Conservation (phyloP, 768 basidiomycete species). For the Leucosporidium scottii region DNA sequence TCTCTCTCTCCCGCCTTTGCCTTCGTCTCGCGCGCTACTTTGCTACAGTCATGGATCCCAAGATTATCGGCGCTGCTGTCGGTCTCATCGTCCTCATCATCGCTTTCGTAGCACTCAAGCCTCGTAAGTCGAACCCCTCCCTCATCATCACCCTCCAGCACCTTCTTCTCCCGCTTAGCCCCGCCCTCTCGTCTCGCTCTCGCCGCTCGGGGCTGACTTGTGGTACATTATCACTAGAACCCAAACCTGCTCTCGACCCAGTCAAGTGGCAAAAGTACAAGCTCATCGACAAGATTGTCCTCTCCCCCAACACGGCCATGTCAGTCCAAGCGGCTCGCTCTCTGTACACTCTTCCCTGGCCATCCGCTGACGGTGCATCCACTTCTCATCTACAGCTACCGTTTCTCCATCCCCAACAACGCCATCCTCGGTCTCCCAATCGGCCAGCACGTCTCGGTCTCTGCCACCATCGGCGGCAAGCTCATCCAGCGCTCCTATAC, state of each 20-base stretch:
- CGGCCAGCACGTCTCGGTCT: slow-evolving; percentile 90
- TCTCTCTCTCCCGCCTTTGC: neutral
- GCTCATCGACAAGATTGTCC: slow-evolving; percentile 66
- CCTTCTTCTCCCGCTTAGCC: neutral
- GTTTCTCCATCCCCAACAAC: slow-evolving; percentile 69
- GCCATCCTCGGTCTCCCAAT: slow-evolving; percentile 87
- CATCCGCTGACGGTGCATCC: neutral
- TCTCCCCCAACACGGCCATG: slow-evolving; percentile 96
- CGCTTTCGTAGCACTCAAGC: slow-evolving; percentile 11
- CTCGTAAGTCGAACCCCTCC: neutral
- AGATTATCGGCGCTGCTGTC: slow-evolving; percentile 17
- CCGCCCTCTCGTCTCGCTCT: neutral
- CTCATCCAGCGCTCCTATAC: slow-evolving; percentile 86
- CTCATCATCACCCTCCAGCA: neutral
- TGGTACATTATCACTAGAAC: slow-evolving; percentile 45
- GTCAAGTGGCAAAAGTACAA: slow-evolving; percentile 73
- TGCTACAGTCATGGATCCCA: neutral
- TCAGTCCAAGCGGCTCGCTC: slow-evolving; percentile 43
- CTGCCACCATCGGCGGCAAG: slow-evolving; percentile 86
- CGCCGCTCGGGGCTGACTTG: neutral
- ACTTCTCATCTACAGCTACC: slow-evolving; percentile 57
- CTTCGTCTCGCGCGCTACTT: neutral
- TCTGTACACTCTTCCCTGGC: neutral
- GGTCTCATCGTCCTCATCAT: slow-evolving; percentile 11
- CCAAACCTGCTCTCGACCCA: slow-evolving; percentile 66